Conservation (phyloP, 1,139 yeast genomes). For the Yamadazyma buinensis region DNA sequence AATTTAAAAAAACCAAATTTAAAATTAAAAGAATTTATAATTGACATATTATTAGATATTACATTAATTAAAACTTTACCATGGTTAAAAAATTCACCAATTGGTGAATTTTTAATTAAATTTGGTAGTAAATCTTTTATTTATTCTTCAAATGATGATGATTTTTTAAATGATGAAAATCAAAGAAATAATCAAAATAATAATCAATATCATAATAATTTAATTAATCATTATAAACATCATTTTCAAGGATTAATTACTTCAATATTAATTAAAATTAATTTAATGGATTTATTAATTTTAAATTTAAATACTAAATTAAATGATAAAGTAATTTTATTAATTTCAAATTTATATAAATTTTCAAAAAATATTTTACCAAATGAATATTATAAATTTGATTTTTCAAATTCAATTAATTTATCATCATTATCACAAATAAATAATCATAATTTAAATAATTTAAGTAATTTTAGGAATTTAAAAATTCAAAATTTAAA, state of each 20-base stretch:
- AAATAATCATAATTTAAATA: conserved; percentile 10
- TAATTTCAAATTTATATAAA: conserved; percentile 60
- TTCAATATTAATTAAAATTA: conserved; percentile 52
- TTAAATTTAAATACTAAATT: conserved; percentile 35
- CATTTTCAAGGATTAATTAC: conserved; percentile 66
- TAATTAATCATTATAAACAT: conserved; percentile 24
- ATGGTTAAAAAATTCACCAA: conserved; percentile 42
- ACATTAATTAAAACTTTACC: conserved; percentile 60
- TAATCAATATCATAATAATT: conserved; percentile 16
- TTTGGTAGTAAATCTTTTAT: conserved; percentile 10
- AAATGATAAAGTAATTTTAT: conserved; percentile 56
- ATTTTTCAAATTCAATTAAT: conserved; percentile 11
- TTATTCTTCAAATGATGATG: not conserved
- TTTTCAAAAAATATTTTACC: conserved; percentile 57
- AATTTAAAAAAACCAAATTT: conserved; percentile 60
- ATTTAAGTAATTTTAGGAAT: not conserved
- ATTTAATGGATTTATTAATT: conserved; percentile 51
- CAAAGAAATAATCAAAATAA: conserved; percentile 7
- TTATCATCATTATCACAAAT: conserved; percentile 12
- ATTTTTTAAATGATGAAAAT: too few relatives aligned
- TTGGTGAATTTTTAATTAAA: conserved; percentile 28
- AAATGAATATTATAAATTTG: conserved; percentile 20
- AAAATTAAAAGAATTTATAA: conserved; percentile 55
- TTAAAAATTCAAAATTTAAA: not conserved
- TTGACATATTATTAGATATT: conserved; percentile 71